phyloP scores from a whole-genome alignment of 805 yeast genomes.

The Lipomyces mesembrius region DNA sequence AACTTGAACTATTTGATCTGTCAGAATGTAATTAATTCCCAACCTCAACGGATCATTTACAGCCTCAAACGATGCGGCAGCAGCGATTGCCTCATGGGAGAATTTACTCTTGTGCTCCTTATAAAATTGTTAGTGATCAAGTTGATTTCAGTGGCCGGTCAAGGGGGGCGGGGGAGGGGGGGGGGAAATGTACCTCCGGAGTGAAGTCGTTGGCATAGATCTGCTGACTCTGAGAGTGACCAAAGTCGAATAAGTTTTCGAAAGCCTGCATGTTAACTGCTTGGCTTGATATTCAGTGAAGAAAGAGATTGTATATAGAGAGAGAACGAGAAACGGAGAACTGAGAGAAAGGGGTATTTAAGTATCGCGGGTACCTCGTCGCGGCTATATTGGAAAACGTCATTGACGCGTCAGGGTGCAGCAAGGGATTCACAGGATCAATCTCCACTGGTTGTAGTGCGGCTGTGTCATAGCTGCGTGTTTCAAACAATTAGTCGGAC shows the following conservation, averaged over 20 bases:
- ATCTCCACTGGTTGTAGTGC: no score
- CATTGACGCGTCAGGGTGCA: background rate
- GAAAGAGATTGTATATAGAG: background rate
- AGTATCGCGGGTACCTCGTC: background rate
- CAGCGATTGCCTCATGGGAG: constrained; percentile 43
- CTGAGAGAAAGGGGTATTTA: background rate
- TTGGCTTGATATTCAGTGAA: background rate
- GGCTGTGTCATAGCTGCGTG: no score
- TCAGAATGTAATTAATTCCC: background rate
- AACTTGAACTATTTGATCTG: constrained; percentile 34
- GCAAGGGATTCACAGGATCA: background rate
- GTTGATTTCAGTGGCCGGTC: background rate
- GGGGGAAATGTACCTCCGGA: constrained; percentile 14
- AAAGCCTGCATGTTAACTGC: constrained; percentile 10
- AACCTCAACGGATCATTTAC: constrained; percentile 11
- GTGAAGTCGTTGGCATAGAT: constrained; percentile 26
- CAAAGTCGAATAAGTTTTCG: constrained; percentile 23
- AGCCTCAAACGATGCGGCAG: constrained; percentile 43
- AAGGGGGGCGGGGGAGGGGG: background rate
- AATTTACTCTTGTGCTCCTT: constrained; percentile 41
- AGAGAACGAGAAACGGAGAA: background rate
- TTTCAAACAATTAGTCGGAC: no score
- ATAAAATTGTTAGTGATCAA: background rate
- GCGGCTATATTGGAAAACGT: no score
- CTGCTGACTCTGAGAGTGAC: constrained; percentile 22